Evolutionary conservation across 2,329 filamentous ascomycete genomes (phyloP), one percentile per base, ranked within the genome.

Genomic region (Fusarium miscanthi): DNA sequence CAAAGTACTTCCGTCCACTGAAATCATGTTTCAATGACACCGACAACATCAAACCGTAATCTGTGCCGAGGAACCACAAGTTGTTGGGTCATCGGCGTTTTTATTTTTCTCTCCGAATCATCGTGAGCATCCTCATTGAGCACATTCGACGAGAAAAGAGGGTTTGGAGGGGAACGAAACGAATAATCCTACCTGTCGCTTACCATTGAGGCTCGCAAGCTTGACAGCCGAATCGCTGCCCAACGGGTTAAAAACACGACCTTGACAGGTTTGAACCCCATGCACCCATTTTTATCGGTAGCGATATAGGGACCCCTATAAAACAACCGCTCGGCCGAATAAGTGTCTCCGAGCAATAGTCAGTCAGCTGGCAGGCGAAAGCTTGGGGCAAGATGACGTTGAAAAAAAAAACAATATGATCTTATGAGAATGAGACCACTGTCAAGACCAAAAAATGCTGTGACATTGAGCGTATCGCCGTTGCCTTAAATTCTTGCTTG

Each of bases 241-340:
- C 66, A 69, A 68, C 38, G 45, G 37, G 48, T 49, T 43, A 61
- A 63, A 61, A 63, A 76, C 63, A 62, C 52, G 59, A 63, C 66
- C 60, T 64, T 60, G 59, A 57, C 58, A 66, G 40, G 56, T 45
- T 69, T 23, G 42, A 30, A 58, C 49, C 56, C 66, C 70, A 71
- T 63, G 45, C 70, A 60, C 58, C 57, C 63, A 66, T 49, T 62
- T 70, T 70, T 46, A 40, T 46, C 37, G 30, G 60, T 49, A 66
- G 43, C 52, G 65, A 70, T 49, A 56, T 66, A 64, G 51, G 54
- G 59, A 59, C 59, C 66, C 67, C 52, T 71, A 73, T 69, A 25
- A 58, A 64, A 69, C 43, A 71, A 72, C 59, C 54, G 62, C 49
- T 73, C 70, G 66, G 69, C 63, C 61, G 67, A 74, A 72, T 66